Conservation (phyloP, 1,284 basidiomycete species). For the Prillingera fragicola region DNA sequence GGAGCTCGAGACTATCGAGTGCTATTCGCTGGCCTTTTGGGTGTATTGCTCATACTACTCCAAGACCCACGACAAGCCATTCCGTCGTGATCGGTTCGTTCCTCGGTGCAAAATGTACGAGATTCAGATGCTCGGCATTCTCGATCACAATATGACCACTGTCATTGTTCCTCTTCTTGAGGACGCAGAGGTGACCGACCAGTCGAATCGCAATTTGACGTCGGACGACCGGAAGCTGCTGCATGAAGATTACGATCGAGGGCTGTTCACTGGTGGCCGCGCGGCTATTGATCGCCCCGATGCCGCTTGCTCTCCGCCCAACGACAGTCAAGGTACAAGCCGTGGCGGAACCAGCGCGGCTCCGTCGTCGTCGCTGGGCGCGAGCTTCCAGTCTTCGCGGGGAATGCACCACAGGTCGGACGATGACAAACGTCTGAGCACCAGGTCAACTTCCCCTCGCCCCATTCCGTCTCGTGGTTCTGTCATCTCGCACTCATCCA, state of each 20-base stretch:
- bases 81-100: conserved; percentile 82
- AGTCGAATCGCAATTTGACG: conserved; percentile 9
- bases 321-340: too few species aligned
- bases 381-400: conserved; percentile 41
- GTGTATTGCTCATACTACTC: conserved; percentile 48
- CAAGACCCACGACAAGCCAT: conserved; percentile 55
- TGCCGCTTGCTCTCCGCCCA: too few species aligned
- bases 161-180: conserved; percentile 72
- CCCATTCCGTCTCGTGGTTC: conserved; percentile 5
- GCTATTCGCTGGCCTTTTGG: conserved; percentile 46
- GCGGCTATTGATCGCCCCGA: too few species aligned
- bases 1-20: too few species aligned
- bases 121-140: conserved; percentile 83
- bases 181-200: conserved; percentile 19
- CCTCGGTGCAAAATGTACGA: conserved; percentile 89
- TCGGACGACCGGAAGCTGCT: conserved; percentile 26
- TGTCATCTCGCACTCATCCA: conserved; percentile 2
- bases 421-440: conserved; percentile 8
- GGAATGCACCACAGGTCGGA: conserved; percentile 24
- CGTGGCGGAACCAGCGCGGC: too few species aligned
- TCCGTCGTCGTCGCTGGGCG: conserved; percentile 6
- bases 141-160: conserved; percentile 81
- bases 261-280: too few species aligned
- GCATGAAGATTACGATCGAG: conserved; percentile 39
- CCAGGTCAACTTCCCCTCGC: background rate